These are phyloP conservation scores for Neofusicoccum laricinum DNA, from an alignment of 2,329 filamentous ascomycete genomes.

Conservation along the genomic window DNA sequence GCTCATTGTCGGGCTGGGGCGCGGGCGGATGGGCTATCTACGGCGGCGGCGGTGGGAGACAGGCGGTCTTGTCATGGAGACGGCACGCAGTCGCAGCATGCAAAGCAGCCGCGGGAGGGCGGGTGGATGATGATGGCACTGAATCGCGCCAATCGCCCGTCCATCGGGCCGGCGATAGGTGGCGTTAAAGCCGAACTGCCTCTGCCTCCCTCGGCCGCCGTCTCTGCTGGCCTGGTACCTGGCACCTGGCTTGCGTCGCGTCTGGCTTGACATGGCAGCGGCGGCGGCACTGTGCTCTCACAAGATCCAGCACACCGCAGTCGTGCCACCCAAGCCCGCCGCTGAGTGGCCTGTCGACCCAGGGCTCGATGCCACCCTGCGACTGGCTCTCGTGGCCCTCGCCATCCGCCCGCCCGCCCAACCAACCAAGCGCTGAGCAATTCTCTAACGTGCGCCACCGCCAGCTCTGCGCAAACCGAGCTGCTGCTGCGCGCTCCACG, in stretches of 20 bases:
- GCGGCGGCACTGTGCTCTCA: too few relatives aligned
- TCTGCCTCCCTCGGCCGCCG: not conserved
- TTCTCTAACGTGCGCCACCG: not conserved
- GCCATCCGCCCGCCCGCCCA: not conserved
- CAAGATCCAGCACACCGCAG: not conserved
- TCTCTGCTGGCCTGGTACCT: too few relatives aligned
- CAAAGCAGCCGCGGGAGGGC: not conserved
- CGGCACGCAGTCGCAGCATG: not conserved
- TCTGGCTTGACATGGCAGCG: too few relatives aligned
- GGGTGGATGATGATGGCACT: slow-evolving; percentile 3
- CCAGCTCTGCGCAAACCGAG: not conserved
- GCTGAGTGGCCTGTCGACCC: not conserved
- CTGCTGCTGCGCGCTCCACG: not conserved
- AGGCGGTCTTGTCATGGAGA: not conserved
- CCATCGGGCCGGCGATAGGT: slow-evolving; percentile 7
- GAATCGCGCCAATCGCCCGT: not conserved
- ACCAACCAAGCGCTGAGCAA: not conserved
- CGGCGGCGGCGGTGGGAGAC: not conserved
- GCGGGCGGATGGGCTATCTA: not conserved
- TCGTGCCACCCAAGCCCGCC: not conserved
- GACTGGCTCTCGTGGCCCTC: not conserved
- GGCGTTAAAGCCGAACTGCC: not conserved
- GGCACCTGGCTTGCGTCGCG: too few relatives aligned
- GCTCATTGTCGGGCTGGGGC: slow-evolving; percentile 5
- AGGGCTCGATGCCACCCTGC: not conserved